phyloP scores from a whole-genome alignment of 192 early-diverging fungal species.

The Rhizoclosmatium globosum region DNA sequence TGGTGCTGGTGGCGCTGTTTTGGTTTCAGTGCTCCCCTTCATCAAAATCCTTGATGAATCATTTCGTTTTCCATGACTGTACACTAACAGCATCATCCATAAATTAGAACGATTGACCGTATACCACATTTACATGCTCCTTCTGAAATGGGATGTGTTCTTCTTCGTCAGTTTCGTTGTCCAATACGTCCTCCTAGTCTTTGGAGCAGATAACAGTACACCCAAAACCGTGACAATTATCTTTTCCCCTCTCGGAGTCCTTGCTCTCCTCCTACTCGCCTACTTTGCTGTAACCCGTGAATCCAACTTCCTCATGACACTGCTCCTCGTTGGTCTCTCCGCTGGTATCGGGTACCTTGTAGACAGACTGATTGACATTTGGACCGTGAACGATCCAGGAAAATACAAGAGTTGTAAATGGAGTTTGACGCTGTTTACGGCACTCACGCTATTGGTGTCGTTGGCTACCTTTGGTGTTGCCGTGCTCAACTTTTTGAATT shows the following conservation, averaged over 20 bases:
- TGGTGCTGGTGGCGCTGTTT: neutral
- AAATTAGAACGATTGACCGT: constrained; percentile 56
- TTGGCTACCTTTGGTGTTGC: constrained; percentile 64
- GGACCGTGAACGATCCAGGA: constrained; percentile 35
- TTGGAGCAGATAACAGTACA: constrained; percentile 37
- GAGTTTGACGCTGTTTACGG: constrained; percentile 76
- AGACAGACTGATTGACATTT: constrained; percentile 74
- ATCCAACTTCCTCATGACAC: constrained; percentile 62
- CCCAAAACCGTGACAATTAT: constrained; percentile 31
- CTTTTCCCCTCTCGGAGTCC: constrained; percentile 63
- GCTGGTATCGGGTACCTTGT: constrained; percentile 74
- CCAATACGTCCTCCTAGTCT: constrained; percentile 70
- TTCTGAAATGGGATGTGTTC: constrained; percentile 85
- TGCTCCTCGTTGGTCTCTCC: constrained; percentile 67
- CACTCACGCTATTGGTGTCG: constrained; percentile 54
- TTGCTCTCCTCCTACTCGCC: constrained; percentile 67
- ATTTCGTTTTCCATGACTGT: neutral
- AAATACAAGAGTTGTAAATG: constrained; percentile 62
- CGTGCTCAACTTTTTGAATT: constrained; percentile 67
- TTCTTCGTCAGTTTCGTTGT: constrained; percentile 81
- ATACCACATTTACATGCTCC: constrained; percentile 82
- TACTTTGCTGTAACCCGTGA: constrained; percentile 72
- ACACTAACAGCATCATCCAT: neutral
- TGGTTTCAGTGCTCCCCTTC: neutral
- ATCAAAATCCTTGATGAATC: neutral